Base-by-base conservation (phyloP, 345 rosid genomes). In the Cochlearia excelsa region DNA sequence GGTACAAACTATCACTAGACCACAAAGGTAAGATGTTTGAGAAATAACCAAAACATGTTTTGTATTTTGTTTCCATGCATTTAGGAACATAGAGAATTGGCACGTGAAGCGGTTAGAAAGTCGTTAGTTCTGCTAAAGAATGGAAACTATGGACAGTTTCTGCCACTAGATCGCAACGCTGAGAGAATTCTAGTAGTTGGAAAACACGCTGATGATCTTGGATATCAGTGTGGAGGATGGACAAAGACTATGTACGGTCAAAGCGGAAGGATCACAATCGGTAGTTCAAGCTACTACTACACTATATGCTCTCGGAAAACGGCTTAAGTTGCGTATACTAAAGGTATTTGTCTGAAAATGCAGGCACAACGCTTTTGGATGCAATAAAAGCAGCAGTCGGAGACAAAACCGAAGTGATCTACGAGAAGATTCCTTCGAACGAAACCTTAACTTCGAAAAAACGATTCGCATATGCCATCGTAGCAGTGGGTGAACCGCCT, bases 221-320 rank as follows among this genome's bases (percentile, higher is more conserved):
- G 97, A 29, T 79, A 69, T 58, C 94, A 87, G 61, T 87, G 94
- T 46, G 97, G 97, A 52, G 97, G 95, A 52, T 87, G 97, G 95
- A 83, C 95, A 28, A 77, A 46, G 53, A 63, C 61, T 48, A 79
- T 83, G 82, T 61, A 65, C 31, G 97, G 97, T 54, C 3, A 26
- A 62, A 81, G 85, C 10, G 94, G 97, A 72, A 76, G 75, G 31
- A 83, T 85, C 57, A 90, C 91, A 26, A 67, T 82, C 6, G 94
- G 95, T 90, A 66, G 26, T 3, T 8, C 23, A 16, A 16, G 23
- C 23, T 16, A 16, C 23, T 16, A 16, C 23, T 16, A 16, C 23
- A 16, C 23, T 16, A 16, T 16, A 16, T 16, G 23, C 23, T 16
- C 23, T 16, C 23, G 23, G 23, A 16, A 16, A 16, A 16, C 23